Conservation (phyloP, 2,329 filamentous ascomycete species). For the Apiospora rasikravindrae region DNA sequence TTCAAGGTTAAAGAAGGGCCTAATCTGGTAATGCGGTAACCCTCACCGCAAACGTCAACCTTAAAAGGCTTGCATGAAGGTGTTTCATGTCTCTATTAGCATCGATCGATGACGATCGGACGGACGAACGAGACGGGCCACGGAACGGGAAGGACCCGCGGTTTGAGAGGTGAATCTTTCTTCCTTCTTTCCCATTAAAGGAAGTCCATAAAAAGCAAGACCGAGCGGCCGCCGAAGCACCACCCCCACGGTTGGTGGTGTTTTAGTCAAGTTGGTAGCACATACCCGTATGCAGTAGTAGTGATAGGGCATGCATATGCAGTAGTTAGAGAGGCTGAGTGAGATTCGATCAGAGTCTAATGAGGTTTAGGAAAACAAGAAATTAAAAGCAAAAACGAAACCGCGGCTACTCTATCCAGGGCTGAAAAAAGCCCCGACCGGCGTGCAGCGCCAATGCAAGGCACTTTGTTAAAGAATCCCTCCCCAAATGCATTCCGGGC, state of each 20-base stretch:
- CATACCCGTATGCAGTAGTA: no score
- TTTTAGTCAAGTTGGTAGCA: neutral
- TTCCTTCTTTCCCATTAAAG: neutral
- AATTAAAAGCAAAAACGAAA: neutral
- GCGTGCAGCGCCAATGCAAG: constrained; percentile 3
- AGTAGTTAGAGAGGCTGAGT: neutral
- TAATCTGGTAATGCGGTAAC: neutral
- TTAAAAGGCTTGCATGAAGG: neutral
- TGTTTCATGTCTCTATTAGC: neutral
- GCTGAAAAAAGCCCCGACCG: constrained; percentile 9
- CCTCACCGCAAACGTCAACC: neutral
- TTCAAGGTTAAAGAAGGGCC: neutral
- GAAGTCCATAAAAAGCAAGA: neutral
- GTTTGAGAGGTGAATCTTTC: neutral
- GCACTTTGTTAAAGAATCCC: neutral
- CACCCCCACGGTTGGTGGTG: neutral
- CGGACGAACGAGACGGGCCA: neutral
- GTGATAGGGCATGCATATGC: neutral
- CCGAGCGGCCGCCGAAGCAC: neutral
- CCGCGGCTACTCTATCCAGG: neutral
- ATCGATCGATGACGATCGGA: constrained; percentile 10
- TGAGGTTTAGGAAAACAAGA: neutral
- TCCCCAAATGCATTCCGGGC: neutral
- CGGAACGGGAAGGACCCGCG: constrained; percentile 15
- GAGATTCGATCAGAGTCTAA: neutral